Conservation (phyloP, 2,329 filamentous ascomycete genomes). For the Aspergillus candidus region DNA sequence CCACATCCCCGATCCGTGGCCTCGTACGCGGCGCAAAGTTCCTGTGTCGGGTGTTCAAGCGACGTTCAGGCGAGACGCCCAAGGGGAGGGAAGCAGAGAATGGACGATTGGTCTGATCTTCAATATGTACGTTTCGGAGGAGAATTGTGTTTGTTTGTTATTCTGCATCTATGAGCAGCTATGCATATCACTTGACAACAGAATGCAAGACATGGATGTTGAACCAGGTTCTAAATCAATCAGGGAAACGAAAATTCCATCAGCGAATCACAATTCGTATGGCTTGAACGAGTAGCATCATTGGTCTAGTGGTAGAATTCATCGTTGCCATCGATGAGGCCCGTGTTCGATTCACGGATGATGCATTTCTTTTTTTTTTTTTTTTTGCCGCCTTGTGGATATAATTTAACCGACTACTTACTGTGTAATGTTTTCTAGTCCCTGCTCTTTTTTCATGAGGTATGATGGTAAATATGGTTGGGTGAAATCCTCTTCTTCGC, state of each 20-base stretch:
- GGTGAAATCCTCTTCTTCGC: no score
- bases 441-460: no score
- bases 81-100: constrained; percentile 27
- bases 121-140: no score
- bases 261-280: constrained; percentile 5
- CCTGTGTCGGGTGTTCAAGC: constrained; percentile 27
- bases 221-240: no score
- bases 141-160: no score
- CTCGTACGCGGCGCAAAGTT: constrained; percentile 16
- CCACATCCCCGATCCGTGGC: constrained; percentile 22
- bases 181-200: no score
- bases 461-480: no score
- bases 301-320: constrained; percentile 41
- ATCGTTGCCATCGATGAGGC: constrained; percentile 40
- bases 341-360: constrained; percentile 42
- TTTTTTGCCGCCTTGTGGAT: no score
- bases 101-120: constrained; percentile 18
- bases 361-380: constrained; percentile 26
- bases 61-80: constrained; percentile 25
- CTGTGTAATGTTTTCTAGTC: no score
- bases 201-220: no score
- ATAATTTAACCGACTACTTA: no score
- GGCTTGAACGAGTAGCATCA: constrained; percentile 21
- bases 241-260: background rate
- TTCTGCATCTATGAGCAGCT: no score